Percentiles rank a stretch among this genome's conserved stretches.
These are phyloP conservation scores for Begonia fuchsioides DNA, from an alignment of 306 rosid species.

Conservation along the genomic window DNA sequence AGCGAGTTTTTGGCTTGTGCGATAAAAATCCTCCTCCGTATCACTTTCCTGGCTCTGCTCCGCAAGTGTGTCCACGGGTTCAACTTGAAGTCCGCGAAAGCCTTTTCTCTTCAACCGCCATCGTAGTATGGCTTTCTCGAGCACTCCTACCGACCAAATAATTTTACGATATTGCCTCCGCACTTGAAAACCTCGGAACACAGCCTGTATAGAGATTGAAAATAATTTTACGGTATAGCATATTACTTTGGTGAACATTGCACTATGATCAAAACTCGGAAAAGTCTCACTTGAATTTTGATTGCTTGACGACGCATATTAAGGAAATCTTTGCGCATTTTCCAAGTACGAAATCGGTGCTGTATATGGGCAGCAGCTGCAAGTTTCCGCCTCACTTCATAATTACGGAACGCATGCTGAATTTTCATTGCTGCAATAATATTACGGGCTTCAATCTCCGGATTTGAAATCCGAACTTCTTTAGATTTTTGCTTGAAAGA, in stretches of 20 bases:
- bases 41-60: constrained; percentile 34
- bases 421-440: constrained; percentile 92
- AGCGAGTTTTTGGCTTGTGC: constrained; percentile 63
- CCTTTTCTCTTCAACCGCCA: constrained; percentile 92
- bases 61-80: constrained; percentile 12
- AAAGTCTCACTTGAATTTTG: constrained; percentile 66
- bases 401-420: constrained; percentile 81
- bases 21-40: constrained; percentile 68
- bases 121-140: constrained; percentile 80
- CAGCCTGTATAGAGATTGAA: constrained; percentile 45
- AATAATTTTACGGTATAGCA: no score
- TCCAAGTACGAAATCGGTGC: constrained; percentile 75
- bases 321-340: constrained; percentile 63
- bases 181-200: constrained; percentile 60
- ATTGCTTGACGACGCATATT: constrained; percentile 60
- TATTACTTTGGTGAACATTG: no score
- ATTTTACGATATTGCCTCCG: constrained; percentile 72
- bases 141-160: constrained; percentile 79
- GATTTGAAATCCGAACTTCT: constrained; percentile 29
- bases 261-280: background rate
- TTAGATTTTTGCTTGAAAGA: constrained; percentile 40
- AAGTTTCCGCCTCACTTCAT: constrained; percentile 39
- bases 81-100: constrained; percentile 68
- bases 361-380: constrained; percentile 85
- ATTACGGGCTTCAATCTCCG: constrained; percentile 69